phyloP scores from a whole-genome alignment of 2,329 filamentous ascomycete genomes.

The Penicillium rolfsii region DNA sequence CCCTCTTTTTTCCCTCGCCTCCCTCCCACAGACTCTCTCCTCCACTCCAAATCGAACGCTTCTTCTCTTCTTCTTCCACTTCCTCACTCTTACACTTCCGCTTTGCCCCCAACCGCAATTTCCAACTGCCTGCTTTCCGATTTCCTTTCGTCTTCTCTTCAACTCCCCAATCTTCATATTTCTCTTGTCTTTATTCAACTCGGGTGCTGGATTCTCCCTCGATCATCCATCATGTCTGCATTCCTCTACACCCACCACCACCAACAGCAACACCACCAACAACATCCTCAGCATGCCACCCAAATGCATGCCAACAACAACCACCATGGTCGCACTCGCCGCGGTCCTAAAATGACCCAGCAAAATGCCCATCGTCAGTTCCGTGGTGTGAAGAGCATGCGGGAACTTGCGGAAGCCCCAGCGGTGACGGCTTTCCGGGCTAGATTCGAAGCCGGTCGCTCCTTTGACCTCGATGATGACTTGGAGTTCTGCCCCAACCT shows the following conservation, averaged over 20 bases:
- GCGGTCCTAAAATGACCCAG: constrained; percentile 77
- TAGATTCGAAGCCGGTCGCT: constrained; percentile 87
- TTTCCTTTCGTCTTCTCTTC: constrained; percentile 21
- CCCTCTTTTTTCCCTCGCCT: constrained; percentile 33
- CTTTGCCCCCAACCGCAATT: not conserved
- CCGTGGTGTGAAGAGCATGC: constrained; percentile 80
- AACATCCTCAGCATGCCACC: constrained; percentile 52
- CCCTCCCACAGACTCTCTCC: constrained; percentile 20
- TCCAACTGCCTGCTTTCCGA: constrained; percentile 30
- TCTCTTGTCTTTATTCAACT: constrained; percentile 26
- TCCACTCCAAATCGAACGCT: constrained; percentile 9
- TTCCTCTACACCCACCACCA: constrained; percentile 54
- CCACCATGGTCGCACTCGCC: constrained; percentile 83
- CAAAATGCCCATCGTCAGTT: constrained; percentile 88
- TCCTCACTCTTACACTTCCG: constrained; percentile 21
- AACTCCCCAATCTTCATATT: constrained; percentile 20
- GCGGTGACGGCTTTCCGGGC: constrained; percentile 77
- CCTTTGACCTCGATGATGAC: constrained; percentile 95
- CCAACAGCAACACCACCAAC: constrained; percentile 43
- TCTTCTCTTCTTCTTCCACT: constrained; percentile 2
- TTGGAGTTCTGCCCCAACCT: constrained; percentile 93
- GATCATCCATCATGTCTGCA: constrained; percentile 48
- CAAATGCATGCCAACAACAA: constrained; percentile 67
- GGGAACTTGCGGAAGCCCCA: constrained; percentile 80
- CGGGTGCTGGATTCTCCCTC: constrained; percentile 34